phyloP scores from a whole-genome alignment of 2,329 filamentous ascomycete genomes.

The Colletotrichum theobromicola region DNA sequence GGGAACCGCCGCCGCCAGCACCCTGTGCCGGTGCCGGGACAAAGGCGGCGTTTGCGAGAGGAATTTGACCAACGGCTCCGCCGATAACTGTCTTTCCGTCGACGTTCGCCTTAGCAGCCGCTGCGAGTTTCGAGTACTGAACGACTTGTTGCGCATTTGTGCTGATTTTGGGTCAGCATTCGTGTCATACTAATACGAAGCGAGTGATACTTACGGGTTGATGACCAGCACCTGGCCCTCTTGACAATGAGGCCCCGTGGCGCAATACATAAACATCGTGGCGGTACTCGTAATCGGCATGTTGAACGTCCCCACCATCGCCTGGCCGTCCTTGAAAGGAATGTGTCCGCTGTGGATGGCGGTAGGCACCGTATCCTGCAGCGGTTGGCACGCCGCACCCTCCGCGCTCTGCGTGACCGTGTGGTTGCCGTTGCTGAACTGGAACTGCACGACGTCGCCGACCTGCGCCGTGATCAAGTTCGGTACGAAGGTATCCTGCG shows the following conservation, averaged over 20 bases:
- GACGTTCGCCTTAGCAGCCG: conserved; percentile 25
- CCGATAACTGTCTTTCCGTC: conserved; percentile 31
- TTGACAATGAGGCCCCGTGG: conserved; percentile 53
- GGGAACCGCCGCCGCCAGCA: conserved; percentile 3
- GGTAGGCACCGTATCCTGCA: conserved; percentile 34
- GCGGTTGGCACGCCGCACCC: conserved; percentile 39
- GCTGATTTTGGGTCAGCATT: conserved; percentile 20
- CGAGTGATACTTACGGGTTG: conserved; percentile 42
- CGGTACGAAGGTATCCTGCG: conserved; percentile 41
- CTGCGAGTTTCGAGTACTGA: conserved; percentile 29
- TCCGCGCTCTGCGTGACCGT: conserved; percentile 46
- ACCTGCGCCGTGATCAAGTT: conserved; percentile 37
- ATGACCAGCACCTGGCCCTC: conserved; percentile 56
- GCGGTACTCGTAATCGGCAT: conserved; percentile 48
- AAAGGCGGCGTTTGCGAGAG: conserved; percentile 32
- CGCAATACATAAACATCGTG: conserved; percentile 57
- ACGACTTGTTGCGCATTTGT: conserved; percentile 32
- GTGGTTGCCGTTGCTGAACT: conserved; percentile 48
- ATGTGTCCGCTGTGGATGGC: conserved; percentile 47
- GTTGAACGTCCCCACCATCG: conserved; percentile 49
- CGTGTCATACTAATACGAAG: neutral
- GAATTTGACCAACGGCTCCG: conserved; percentile 32
- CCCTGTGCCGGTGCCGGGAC: conserved; percentile 25
- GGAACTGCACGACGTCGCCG: conserved; percentile 46
- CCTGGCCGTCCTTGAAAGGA: conserved; percentile 38